Base-by-base conservation (phyloP, 2,329 filamentous ascomycete genomes). In the Xylariales sp. region DNA sequence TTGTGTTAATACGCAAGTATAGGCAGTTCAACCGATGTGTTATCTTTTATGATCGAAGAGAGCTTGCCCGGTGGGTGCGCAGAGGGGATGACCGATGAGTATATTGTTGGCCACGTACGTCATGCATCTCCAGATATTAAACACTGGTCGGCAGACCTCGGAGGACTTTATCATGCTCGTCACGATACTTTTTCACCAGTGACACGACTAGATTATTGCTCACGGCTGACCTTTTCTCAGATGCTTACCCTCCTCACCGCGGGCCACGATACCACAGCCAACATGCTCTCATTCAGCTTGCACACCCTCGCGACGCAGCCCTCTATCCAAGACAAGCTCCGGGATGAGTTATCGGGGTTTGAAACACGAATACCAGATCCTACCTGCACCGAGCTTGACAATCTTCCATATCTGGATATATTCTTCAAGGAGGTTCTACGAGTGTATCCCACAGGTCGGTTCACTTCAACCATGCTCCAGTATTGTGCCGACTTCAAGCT, bases 361-460 rank as follows among this genome's bases (percentile, higher is more conserved):
- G 8, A 8, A 8, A n/a, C 8, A 25, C 23, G 23, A 8, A 8
- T n/a, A n/a, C 23, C 23, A 8, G 8, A 25, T n/a, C 23, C 23
- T 8, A 30, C 29, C 7, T 43, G 38, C 16, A 29, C 38, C 34
- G 37, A 43, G 17, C 34, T 63, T 0, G 59, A 63, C 7, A 20
- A 39, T 6, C 48, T 63, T 4, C 33, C 42, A 1, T 65, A 61
- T 37, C 46, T 65, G 8, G 49, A 62, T 33, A 60, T 58, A 45
- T 58, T 69, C 42, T 52, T 57, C 43, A 60, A 54, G 25, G 65
- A 68, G 41, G 54, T 58, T 1, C 48, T 68, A 2, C 56, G 65
- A 0, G 34, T 59, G 1, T 56, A 58, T 41, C 51, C 57, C 5
- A 59, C 62, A 14, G 34, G 42, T 43, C 33, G 36, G 40, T 40